Percentiles rank a stretch among this genome's conserved stretches.
phyloP scores from a whole-genome alignment of 768 basidiomycete genomes.

The Sarcomyxa edulis region DNA sequence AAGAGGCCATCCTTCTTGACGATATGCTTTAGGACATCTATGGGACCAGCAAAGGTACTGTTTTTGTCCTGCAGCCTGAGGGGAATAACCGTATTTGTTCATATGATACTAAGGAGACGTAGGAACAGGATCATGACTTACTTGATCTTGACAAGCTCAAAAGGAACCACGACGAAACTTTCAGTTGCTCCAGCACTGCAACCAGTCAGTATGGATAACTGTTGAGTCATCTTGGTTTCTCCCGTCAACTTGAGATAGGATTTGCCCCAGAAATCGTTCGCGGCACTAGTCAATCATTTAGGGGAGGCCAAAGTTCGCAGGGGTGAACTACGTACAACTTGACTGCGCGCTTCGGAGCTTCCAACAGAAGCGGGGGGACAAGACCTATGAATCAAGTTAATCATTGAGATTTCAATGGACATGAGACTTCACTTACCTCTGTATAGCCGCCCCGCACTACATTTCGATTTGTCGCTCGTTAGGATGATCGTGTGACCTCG shows the following conservation, averaged over 20 bases:
- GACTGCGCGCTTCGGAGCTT: conserved; percentile 97
- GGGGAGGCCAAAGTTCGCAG: too few species aligned
- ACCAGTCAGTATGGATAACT: conserved; percentile 85
- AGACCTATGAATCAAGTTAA: conserved; percentile 50
- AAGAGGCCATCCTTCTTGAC: conserved; percentile 74
- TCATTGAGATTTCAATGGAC: too few species aligned
- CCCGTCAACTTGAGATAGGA: conserved; percentile 59
- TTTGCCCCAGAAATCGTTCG: conserved; percentile 97
- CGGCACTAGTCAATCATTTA: conserved; percentile 43
- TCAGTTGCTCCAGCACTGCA: conserved; percentile 95
- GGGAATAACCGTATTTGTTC: not conserved
- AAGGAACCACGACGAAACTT: conserved; percentile 92
- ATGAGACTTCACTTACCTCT: conserved; percentile 54
- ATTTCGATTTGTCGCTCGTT: conserved; percentile 1
- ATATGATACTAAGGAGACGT: not conserved
- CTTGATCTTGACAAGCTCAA: conserved; percentile 94
- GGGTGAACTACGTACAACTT: conserved; percentile 62
- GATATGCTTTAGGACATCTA: conserved; percentile 84
- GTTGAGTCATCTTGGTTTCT: conserved; percentile 80
- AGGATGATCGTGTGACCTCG: conserved; percentile 13
- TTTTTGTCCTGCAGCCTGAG: conserved; percentile 85
- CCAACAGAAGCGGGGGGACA: conserved; percentile 90
- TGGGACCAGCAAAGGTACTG: conserved; percentile 85
- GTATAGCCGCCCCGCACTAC: conserved; percentile 78
- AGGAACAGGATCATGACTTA: conserved; percentile 14